A percentile compares a stretch with the other conserved stretches of the same genome.
Conservation (phyloP, 805 yeast genomes). For the Saturnispora gosingensis region DNA sequence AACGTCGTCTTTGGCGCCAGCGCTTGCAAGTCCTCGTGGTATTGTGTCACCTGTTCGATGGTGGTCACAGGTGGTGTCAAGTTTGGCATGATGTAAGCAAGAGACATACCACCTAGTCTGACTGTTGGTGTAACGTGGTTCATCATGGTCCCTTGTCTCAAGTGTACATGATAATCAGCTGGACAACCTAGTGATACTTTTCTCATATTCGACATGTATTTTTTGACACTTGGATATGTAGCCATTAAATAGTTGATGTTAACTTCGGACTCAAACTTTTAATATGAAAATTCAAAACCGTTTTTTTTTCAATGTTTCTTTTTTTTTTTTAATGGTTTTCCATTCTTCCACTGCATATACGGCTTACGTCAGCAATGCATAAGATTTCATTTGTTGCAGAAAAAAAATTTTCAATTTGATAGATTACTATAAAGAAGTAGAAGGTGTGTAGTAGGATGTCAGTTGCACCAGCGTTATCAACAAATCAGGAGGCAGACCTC, state of each 20-base stretch:
- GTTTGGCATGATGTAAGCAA: constrained; percentile 95
- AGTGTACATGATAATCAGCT: constrained; percentile 93
- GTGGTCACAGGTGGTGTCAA: constrained; percentile 86
- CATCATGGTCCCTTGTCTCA: constrained; percentile 92
- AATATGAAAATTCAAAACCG: neutral
- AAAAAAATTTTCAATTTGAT: neutral
- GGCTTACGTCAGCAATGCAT: neutral
- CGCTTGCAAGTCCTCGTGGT: constrained; percentile 52
- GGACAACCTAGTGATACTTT: constrained; percentile 43
- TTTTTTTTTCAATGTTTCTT: neutral
- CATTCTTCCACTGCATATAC: neutral
- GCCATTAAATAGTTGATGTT: neutral
- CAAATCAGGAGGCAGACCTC: constrained; percentile 54
- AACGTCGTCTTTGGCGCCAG: constrained; percentile 79
- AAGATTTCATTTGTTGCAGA: neutral
- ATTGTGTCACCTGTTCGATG: constrained; percentile 58
- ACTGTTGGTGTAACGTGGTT: constrained; percentile 85
- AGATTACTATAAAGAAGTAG: neutral
- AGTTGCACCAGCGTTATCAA: constrained; percentile 55
- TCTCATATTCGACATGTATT: constrained; percentile 3
- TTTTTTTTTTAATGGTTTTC: neutral
- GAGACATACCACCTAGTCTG: constrained; percentile 80
- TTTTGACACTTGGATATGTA: constrained; percentile 1
- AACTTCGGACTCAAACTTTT: neutral
- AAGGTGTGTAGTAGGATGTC: neutral